phyloP scores from a whole-genome alignment of 805 yeast genomes.

The Suhomyces sp. region DNA sequence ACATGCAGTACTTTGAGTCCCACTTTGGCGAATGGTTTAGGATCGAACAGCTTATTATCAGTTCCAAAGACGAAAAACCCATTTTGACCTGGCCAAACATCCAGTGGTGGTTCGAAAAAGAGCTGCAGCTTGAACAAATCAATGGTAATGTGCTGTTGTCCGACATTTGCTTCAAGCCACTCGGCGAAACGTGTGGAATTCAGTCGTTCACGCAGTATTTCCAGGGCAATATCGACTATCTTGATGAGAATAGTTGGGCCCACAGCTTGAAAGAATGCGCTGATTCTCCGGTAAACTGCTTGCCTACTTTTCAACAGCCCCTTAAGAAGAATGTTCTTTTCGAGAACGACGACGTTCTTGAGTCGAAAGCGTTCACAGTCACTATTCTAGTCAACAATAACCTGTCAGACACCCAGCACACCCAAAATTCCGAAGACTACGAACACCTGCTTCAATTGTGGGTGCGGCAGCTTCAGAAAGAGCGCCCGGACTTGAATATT shows the following conservation, averaged over 20 bases:
- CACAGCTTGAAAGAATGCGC: constrained; percentile 57
- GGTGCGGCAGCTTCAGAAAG: constrained; percentile 40
- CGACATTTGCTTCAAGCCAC: constrained; percentile 81
- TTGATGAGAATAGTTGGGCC: constrained; percentile 58
- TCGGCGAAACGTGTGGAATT: constrained; percentile 73
- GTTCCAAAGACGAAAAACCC: constrained; percentile 54
- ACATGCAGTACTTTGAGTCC: constrained; percentile 68
- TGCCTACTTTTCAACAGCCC: constrained; percentile 91
- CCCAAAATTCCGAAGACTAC: constrained; percentile 52
- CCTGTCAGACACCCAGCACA: constrained; percentile 39
- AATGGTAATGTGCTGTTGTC: constrained; percentile 36
- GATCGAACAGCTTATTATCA: constrained; percentile 75
- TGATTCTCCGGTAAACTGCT: constrained; percentile 79
- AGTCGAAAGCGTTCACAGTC: constrained; percentile 70
- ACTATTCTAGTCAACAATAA: constrained; percentile 66
- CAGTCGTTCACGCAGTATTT: constrained; percentile 91
- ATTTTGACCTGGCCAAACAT: constrained; percentile 63
- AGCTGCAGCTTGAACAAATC: constrained; percentile 43
- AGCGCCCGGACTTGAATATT: constrained; percentile 57
- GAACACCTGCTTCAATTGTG: constrained; percentile 65
- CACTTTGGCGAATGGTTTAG: constrained; percentile 91
- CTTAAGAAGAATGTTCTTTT: constrained; percentile 68
- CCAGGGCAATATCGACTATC: constrained; percentile 52
- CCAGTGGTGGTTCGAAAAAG: constrained; percentile 89
- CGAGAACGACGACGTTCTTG: constrained; percentile 46